Percentiles rank a stretch among this genome's conserved stretches.
These are phyloP conservation scores for Sporobolomyces phaffii DNA, from an alignment of 768 basidiomycete genomes.

Conservation along the genomic window DNA sequence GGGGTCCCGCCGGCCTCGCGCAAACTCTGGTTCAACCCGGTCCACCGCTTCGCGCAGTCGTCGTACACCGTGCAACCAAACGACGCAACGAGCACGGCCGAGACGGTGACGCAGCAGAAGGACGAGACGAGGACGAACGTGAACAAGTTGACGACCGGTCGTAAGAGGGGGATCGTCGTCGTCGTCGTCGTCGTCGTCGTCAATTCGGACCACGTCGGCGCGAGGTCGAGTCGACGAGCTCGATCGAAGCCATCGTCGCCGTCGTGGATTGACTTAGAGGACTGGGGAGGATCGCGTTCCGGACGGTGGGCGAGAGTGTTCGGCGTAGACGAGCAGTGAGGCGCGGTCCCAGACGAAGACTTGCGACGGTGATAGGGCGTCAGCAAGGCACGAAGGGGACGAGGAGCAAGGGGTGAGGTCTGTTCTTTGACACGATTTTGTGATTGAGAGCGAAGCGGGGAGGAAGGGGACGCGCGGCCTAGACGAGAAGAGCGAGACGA, in stretches of 20 bases:
- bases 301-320: no score
- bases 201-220: no score
- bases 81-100: slow-evolving; percentile 24
- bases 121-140: slow-evolving; percentile 30
- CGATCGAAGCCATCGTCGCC: no score
- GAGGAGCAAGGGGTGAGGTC: no score
- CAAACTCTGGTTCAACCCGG: slow-evolving; percentile 1
- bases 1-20: background rate
- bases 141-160: slow-evolving; percentile 16
- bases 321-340: no score
- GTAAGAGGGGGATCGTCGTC: slow-evolving; percentile 1
- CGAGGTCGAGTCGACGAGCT: no score
- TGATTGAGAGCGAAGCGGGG: background rate
- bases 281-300: no score
- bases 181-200: background rate
- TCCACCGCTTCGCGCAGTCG: slow-evolving; percentile 19
- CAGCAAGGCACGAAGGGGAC: background rate
- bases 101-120: slow-evolving; percentile 19
- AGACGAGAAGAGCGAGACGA: background rate
- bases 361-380: no score
- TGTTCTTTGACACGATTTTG: no score
- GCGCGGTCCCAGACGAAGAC: no score
- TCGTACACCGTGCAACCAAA: slow-evolving; percentile 34
- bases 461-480: background rate
- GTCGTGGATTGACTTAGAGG: no score